These are phyloP conservation scores for Camelina laxa DNA, from an alignment of 345 rosid species.

Conservation along the genomic window DNA sequence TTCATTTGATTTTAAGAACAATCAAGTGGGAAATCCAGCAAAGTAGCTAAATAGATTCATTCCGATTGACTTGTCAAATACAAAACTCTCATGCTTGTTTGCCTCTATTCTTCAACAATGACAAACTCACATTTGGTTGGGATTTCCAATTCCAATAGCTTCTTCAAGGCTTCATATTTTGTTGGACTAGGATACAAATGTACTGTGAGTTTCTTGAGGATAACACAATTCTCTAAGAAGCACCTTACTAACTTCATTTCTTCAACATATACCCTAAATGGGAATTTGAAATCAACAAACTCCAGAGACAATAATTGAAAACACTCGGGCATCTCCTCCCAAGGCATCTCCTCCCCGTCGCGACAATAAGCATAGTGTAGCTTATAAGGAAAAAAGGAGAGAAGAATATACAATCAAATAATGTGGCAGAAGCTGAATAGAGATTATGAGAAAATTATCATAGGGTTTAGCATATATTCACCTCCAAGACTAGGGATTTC, in stretches of 20 bases:
- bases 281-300: not conserved
- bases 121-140: not conserved
- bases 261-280: not conserved
- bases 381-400: not conserved
- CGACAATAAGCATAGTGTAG: not conserved
- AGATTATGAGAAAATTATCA: not conserved
- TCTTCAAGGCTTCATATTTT: not conserved
- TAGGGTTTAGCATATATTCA: not conserved
- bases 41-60: no score
- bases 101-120: not conserved
- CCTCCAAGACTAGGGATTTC: constrained; percentile 16
- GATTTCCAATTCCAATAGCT: not conserved
- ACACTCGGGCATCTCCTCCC: not conserved
- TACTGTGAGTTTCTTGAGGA: constrained; percentile 2
- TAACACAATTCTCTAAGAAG: not conserved
- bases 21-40: no score
- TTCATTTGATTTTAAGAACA: not conserved
- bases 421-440: not conserved
- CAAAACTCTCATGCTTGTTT: not conserved
- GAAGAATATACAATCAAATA: not conserved
- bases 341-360: no score
- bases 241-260: not conserved
- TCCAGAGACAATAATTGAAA: constrained; percentile 12
- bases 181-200: not conserved
- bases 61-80: not conserved